Conservation (phyloP, 2,329 filamentous ascomycete genomes). For the Furcasterigmium sp. region DNA sequence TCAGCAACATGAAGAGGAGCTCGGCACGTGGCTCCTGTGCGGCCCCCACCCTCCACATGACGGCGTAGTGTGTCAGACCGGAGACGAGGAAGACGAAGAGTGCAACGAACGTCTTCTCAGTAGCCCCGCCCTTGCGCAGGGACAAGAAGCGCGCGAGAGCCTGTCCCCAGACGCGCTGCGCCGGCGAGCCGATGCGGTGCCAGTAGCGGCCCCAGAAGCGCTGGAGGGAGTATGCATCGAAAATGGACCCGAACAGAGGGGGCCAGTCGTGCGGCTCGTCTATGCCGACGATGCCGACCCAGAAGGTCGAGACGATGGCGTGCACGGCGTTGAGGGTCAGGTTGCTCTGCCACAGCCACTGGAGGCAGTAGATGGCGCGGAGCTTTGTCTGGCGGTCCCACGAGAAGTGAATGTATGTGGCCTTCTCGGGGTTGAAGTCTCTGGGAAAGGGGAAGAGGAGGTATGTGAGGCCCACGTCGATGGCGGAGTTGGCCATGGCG, state of each 20-base stretch:
- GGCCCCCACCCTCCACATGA: not conserved
- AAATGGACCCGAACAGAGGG: slow-evolving; percentile 7
- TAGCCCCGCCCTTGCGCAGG: not conserved
- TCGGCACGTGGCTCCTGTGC: no score
- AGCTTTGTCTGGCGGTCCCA: not conserved
- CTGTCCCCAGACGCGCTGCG: not conserved
- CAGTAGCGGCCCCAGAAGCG: slow-evolving; percentile 11
- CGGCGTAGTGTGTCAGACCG: not conserved
- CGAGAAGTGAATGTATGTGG: not conserved
- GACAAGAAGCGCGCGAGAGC: not conserved
- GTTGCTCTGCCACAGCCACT: not conserved
- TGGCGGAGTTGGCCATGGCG: no score
- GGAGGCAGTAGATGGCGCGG: slow-evolving; percentile 2
- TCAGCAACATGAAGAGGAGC: no score
- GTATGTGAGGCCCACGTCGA: slow-evolving; percentile 5
- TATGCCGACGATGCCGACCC: not conserved
- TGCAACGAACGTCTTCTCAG: not conserved
- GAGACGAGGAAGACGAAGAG: not conserved
- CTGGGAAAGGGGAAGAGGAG: slow-evolving; percentile 4
- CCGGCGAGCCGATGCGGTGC: slow-evolving; percentile 6
- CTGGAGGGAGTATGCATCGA: slow-evolving; percentile 3
- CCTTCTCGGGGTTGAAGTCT: not conserved
- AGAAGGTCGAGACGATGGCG: not conserved
- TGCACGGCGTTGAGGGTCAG: not conserved
- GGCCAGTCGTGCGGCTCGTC: slow-evolving; percentile 9